Conservation (phyloP, 2,329 filamentous ascomycete species). For the Ophiostoma australiae region DNA sequence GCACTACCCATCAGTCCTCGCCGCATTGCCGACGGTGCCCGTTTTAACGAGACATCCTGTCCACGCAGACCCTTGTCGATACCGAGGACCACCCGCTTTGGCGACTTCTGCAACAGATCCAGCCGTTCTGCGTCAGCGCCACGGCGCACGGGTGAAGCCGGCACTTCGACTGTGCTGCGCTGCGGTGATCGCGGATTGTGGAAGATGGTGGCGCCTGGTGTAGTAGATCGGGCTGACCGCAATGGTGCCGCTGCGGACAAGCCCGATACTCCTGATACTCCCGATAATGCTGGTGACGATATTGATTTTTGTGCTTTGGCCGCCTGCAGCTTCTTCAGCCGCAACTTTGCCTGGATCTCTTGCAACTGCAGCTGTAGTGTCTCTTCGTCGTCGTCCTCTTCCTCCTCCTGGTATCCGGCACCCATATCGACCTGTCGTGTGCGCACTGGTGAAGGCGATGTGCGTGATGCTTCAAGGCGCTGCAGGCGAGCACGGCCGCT, state of each 20-base stretch:
- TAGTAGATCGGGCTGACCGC: conserved; percentile 14
- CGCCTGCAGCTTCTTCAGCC: conserved; percentile 79
- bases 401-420: conserved; percentile 40
- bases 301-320: conserved; percentile 42
- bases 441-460: conserved; percentile 53
- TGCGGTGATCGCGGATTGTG: conserved; percentile 20
- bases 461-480: conserved; percentile 56
- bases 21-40: conserved; percentile 50
- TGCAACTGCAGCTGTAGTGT: conserved; percentile 79
- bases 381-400: conserved; percentile 81
- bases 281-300: neutral
- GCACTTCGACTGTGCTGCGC: conserved; percentile 59
- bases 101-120: conserved; percentile 60
- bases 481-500: conserved; percentile 72
- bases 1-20: conserved; percentile 28
- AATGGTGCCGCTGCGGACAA: neutral
- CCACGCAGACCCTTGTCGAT: conserved; percentile 84
- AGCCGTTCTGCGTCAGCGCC: conserved; percentile 40
- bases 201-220: neutral
- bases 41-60: conserved; percentile 76
- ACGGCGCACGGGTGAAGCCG: conserved; percentile 65
- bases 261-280: neutral
- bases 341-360: conserved; percentile 82
- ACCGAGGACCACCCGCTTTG: conserved; percentile 72
- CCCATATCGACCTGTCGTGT: conserved; percentile 30